Evolutionary conservation across 257 asterid species (phyloP).

Genomic region (Oldenlandia corymbosa): DNA sequence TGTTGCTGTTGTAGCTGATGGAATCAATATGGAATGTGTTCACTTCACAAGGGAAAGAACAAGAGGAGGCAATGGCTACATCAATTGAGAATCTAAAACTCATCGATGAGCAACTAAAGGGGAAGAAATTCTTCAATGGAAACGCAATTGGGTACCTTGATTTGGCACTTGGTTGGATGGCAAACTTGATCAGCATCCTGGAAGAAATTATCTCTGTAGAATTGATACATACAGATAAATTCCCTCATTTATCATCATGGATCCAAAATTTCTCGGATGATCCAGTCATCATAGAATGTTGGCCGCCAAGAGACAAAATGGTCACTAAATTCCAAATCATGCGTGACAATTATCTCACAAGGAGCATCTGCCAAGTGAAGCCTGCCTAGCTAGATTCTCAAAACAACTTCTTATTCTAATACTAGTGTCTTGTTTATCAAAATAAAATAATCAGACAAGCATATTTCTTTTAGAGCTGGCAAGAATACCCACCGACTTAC

Average conservation of each 20-base stretch:
- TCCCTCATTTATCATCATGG: slow-evolving; percentile 52
- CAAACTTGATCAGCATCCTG: slow-evolving; percentile 33
- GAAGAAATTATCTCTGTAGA: slow-evolving; percentile 39
- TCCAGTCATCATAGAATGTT: slow-evolving; percentile 43
- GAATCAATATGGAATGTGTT: slow-evolving; percentile 34
- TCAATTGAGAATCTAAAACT: slow-evolving; percentile 32
- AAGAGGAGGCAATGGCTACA: slow-evolving; percentile 32
- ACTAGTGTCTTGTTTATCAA: no score
- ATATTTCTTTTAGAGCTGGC: no score
- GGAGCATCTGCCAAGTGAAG: slow-evolving; percentile 26
- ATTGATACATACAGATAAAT: slow-evolving; percentile 33
- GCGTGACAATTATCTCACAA: slow-evolving; percentile 26
- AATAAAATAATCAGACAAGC: no score
- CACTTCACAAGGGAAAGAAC: slow-evolving; percentile 32
- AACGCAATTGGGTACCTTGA: slow-evolving; percentile 58
- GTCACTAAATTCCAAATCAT: slow-evolving; percentile 38
- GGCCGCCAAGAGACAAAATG: slow-evolving; percentile 62
- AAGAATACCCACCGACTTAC: no score
- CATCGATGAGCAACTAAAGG: slow-evolving; percentile 44
- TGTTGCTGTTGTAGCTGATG: slow-evolving; percentile 45
- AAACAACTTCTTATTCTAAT: no score
- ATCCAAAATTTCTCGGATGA: slow-evolving; percentile 33
- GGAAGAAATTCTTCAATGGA: slow-evolving; percentile 53
- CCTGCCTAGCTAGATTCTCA: no score
- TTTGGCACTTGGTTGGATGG: slow-evolving; percentile 51